Evolutionary conservation across 495 filamentous ascomycete genomes (phyloP).

Genomic region (Astrocystis sublimbata): DNA sequence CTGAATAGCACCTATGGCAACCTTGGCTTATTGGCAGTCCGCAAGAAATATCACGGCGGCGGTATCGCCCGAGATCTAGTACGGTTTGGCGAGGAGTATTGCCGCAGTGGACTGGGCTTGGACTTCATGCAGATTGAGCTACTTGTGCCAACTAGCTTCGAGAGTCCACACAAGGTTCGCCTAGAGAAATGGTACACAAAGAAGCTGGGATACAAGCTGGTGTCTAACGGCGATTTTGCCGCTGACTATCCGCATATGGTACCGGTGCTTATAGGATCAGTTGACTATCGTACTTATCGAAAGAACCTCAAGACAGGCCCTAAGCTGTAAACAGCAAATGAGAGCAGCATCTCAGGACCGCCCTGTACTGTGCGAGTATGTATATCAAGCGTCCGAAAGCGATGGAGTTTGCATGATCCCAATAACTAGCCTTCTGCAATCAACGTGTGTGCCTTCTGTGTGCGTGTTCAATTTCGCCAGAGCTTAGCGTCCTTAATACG

Average conservation of each 20-base stretch:
- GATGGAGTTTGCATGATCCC: too few species aligned
- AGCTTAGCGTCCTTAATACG: too few species aligned
- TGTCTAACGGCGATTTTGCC: constrained; percentile 11
- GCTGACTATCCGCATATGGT: constrained; percentile 14
- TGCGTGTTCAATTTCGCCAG: too few species aligned
- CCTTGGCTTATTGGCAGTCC: constrained; percentile 13
- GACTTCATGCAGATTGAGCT: constrained; percentile 7
- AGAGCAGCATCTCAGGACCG: too few species aligned
- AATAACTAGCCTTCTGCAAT: too few species aligned
- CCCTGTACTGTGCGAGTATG: too few species aligned
- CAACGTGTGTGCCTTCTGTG: too few species aligned
- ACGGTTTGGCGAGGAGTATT: constrained; percentile 12
- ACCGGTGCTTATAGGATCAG: constrained; percentile 8
- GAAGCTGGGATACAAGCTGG: constrained; percentile 12
- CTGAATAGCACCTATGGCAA: not conserved
- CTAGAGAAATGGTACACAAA: constrained; percentile 16
- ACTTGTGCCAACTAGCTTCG: constrained; percentile 15
- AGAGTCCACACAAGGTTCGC: constrained; percentile 10
- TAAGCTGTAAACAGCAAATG: not conserved
- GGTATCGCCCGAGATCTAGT: constrained; percentile 15
- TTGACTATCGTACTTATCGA: constrained; percentile 16
- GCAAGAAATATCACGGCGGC: constrained; percentile 5
- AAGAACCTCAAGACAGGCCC: constrained; percentile 9
- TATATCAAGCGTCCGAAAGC: too few species aligned
- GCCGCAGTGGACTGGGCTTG: not conserved